These are phyloP conservation scores for Isatis tinctoria DNA, from an alignment of 345 rosid genomes.

Conservation along the genomic window DNA sequence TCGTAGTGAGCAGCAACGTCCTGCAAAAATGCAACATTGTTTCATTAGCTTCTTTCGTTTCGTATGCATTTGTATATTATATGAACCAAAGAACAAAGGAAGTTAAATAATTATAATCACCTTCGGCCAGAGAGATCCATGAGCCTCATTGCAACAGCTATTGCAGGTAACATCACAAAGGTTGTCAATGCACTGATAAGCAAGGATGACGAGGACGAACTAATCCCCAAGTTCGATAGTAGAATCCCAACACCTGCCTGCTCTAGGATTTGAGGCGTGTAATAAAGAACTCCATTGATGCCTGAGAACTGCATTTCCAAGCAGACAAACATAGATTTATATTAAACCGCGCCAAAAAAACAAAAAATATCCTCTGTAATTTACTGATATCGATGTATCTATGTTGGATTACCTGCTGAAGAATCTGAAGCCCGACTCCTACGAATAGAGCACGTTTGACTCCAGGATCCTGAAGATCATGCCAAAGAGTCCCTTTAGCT, in stretches of 20 bases:
- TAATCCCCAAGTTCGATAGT: conserved; percentile 71
- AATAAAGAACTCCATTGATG: conserved; percentile 93
- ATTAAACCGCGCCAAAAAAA: background rate
- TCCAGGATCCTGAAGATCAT: conserved; percentile 84
- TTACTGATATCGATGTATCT: background rate
- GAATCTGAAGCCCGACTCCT: conserved; percentile 93
- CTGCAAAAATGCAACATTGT: conserved; percentile 36
- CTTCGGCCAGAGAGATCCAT: conserved; percentile 93
- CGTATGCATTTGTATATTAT: background rate
- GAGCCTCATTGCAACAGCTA: conserved; percentile 95
- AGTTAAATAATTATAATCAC: conserved; percentile 29
- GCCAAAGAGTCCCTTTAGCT: conserved; percentile 60
- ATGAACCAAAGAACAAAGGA: background rate
- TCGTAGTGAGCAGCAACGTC: conserved; percentile 76
- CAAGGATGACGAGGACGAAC: conserved; percentile 70
- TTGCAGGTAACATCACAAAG: conserved; percentile 89
- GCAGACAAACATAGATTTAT: background rate
- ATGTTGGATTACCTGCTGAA: conserved; percentile 76
- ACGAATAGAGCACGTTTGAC: conserved; percentile 84
- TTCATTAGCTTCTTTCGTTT: conserved; percentile 3
- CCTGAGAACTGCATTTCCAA: conserved; percentile 72
- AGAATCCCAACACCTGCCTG: conserved; percentile 92
- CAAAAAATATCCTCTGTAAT: background rate
- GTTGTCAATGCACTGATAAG: conserved; percentile 83
- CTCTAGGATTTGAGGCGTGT: conserved; percentile 97